Conservation (phyloP, 305 asterid species). For the Stenogyne calaminthoides region DNA sequence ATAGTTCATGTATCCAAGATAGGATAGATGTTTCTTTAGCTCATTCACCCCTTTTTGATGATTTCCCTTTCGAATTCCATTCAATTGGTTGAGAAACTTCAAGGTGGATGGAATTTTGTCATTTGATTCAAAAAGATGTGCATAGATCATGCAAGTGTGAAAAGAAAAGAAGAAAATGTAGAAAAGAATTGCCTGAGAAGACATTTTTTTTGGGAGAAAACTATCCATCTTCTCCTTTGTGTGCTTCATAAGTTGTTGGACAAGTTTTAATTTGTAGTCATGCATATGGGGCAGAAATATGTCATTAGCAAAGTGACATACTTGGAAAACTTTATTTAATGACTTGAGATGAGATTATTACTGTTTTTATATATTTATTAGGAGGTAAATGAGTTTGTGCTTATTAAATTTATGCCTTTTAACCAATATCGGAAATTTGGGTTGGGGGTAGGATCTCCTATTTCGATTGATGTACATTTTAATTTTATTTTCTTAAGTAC, state of each 20-base stretch:
- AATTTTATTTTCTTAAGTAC: no score
- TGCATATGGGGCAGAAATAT: neutral
- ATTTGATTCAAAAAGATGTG: neutral
- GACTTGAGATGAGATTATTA: neutral
- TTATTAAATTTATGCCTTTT: no score
- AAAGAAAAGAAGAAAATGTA: neutral
- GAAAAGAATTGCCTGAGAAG: neutral
- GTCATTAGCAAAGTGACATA: no score
- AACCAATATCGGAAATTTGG: no score
- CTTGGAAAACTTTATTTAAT: constrained; percentile 10
- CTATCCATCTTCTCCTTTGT: no score
- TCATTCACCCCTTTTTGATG: neutral
- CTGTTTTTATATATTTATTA: no score
- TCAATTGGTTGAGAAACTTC: constrained; percentile 1
- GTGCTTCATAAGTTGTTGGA: neutral
- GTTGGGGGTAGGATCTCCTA: no score
- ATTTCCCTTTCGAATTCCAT: constrained; percentile 3
- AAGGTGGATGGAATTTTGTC: neutral
- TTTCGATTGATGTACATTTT: no score
- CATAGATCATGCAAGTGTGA: constrained; percentile 6
- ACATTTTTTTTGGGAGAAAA: neutral
- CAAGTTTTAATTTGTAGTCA: neutral
- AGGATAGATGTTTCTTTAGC: neutral
- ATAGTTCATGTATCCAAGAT: constrained; percentile 14
- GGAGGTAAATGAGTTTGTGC: no score